A percentile compares a stretch with the other conserved stretches of the same genome.
phyloP scores from a whole-genome alignment of 495 filamentous ascomycete genomes.

The Letharia lupina region DNA sequence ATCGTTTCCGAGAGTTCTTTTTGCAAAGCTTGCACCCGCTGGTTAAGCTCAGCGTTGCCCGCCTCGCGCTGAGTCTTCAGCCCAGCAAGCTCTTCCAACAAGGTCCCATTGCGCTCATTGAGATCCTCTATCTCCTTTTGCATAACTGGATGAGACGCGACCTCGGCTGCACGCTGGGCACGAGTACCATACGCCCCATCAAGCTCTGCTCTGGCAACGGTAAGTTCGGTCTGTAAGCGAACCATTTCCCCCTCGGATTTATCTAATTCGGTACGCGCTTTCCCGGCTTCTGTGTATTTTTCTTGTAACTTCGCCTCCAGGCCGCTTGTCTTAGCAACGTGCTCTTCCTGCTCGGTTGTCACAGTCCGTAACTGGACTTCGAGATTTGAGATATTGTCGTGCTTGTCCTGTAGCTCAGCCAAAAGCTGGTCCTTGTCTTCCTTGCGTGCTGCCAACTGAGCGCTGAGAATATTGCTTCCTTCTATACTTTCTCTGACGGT shows the following conservation, averaged over 20 bases:
- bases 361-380: constrained; percentile 1
- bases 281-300: constrained; percentile 40
- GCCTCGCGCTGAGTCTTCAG: constrained; percentile 40
- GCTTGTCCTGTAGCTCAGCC: constrained; percentile 13
- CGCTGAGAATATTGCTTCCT: constrained; percentile 5
- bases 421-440: constrained; percentile 16
- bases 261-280: constrained; percentile 57
- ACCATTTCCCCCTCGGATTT: constrained; percentile 74
- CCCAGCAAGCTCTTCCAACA: constrained; percentile 50
- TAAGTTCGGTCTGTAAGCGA: constrained; percentile 80
- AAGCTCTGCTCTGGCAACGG: constrained; percentile 86
- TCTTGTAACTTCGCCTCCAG: constrained; percentile 24
- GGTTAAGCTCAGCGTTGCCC: constrained; percentile 41
- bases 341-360: constrained; percentile 22
- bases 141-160: constrained; percentile 56
- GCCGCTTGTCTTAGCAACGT: background rate
- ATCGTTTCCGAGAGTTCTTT: constrained; percentile 75
- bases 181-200: constrained; percentile 80
- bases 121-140: constrained; percentile 58
- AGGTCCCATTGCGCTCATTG: constrained; percentile 48
- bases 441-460: constrained; percentile 14
- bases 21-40: constrained; percentile 56
- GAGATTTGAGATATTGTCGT: constrained; percentile 6
- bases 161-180: constrained; percentile 68
- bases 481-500: constrained; percentile 27